Conservation (phyloP, 2,329 filamentous ascomycete genomes). For the Emergomyces africanus region DNA sequence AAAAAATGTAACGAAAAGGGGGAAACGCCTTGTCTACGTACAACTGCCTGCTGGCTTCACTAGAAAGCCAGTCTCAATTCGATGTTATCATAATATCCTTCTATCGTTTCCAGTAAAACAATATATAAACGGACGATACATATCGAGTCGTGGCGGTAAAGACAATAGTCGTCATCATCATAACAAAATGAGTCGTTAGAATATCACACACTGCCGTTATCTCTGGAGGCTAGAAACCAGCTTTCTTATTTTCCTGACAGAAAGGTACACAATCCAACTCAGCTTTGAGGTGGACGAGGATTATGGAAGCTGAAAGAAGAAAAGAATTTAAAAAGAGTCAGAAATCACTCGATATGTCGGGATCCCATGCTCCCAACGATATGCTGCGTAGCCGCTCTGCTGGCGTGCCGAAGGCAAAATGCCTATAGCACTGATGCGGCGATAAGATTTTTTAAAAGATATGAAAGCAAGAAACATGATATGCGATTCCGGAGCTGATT, state of each 20-base stretch:
- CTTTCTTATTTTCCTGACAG: not conserved
- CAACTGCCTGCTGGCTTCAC: not conserved
- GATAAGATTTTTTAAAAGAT: not conserved
- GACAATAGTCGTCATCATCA: slow-evolving; percentile 1
- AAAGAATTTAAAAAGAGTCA: not conserved
- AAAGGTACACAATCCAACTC: not conserved
- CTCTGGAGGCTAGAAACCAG: not conserved
- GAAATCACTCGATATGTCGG: not conserved
- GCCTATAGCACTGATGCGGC: not conserved
- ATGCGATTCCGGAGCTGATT: not conserved
- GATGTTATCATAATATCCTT: not conserved
- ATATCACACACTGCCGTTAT: not conserved
- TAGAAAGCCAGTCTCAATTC: not conserved
- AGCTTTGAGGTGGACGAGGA: not conserved
- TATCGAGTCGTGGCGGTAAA: not conserved
- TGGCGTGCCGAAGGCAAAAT: not conserved
- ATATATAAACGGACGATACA: not conserved
- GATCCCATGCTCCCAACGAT: not conserved
- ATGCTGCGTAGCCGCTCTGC: not conserved
- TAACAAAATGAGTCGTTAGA: not conserved
- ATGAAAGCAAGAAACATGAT: not conserved
- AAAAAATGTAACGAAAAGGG: too few species aligned
- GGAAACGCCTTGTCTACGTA: not conserved
- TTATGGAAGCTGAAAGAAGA: not conserved
- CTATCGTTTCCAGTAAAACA: not conserved